Evolutionary conservation across 768 basidiomycete species (phyloP), one percentile per base, ranked within the genome.

Genomic region (Boletus pseudo-olivaceus): DNA sequence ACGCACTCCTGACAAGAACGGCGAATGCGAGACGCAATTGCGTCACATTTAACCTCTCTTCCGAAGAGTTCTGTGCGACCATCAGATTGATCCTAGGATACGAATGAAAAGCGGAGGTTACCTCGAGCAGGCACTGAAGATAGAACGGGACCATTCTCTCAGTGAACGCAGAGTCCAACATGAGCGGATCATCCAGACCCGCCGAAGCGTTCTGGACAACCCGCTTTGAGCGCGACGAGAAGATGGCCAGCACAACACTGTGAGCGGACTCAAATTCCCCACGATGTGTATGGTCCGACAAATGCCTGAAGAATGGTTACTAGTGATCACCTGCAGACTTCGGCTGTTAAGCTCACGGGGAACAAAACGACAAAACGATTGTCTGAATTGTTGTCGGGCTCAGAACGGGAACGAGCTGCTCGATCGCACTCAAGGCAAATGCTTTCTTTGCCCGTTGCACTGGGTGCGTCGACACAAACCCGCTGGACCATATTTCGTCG

Each of bases 191-290:
- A 53, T 61, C 51, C n/a, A 15, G 20, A 17, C 20, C 35, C 35
- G 59, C 27, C 8, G 53, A 44, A 5, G 44, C 29, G 20, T 49
- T 53, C 49, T 66, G 53, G 8, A 50, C 58, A 26, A 61, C 44
- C 19, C 67, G 70, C 56, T 81, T 77, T 0, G 83, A 80, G 61
- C 80, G 77, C 29, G 82, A 76, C 10, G 87, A 79, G 63, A 92
- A 86, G 38, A 91, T 75, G 5, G 91, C 78, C 14, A 95, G 74
- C 34, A 94, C 72, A 27, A 90, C 88, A 9, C 92, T 93, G 66
- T 94, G 93, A 1, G 91, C 84, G 0, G 90, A 87, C 67, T 95
- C 92, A 61, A 84, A 94, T n/a, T 83, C 83, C 58, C 93, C 88
- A 33, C 87, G 82, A 58, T 89, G 76, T 14, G 51, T 53, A 2